Evolutionary conservation across 129 eudicot genomes (phyloP), one percentile per base, ranked within the genome.

Genomic region (Solidago caesia): DNA sequence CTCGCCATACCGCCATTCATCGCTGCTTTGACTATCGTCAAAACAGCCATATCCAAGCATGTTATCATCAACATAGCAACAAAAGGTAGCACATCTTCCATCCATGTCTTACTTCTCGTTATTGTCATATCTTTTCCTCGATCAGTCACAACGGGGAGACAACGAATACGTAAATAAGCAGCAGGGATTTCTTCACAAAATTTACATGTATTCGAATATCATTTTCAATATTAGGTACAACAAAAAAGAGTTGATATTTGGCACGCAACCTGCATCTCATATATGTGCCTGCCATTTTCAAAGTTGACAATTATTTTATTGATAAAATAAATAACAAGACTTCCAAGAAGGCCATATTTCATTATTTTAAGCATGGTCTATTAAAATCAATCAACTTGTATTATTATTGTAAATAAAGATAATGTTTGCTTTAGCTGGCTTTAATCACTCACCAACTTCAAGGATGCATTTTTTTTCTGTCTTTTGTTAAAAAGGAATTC

Each of bases 21-120:
- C 27, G 86, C 86, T 16, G 75, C 78, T 63, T 85, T 82, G 75
- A 49, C 51, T 39, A 82, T 27, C 9, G 86, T 85, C 25, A 59
- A 8, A 67, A 72, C 4, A 5, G 72, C 64, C 57, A 82, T 79
- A 46, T 78, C 79, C 0, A 29, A 29, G 41, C 83, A 73, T 55
- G 72, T 76, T 57, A 75, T 25, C 64, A 60, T 33, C 72, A 79
- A 33, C 84, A 79, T 79, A 11, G 61, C 71, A 68, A 59, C 72
- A 46, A 72, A 71, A 1, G 86, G 89, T 8, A 72, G 15, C 43
- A 68, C 72, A 5, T 61, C 76, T 7, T 72, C 44, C 25, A 39
- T 56, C 76, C 73, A 67, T 21, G 44, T 9, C 56, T 74, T n/a
- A 5, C 7, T 65, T 51, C 2, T 41, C 62, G n/a, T 39, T 5